These are phyloP conservation scores for Yamadazyma sp. DNA, from an alignment of 1,139 yeast genomes.

Conservation along the genomic window DNA sequence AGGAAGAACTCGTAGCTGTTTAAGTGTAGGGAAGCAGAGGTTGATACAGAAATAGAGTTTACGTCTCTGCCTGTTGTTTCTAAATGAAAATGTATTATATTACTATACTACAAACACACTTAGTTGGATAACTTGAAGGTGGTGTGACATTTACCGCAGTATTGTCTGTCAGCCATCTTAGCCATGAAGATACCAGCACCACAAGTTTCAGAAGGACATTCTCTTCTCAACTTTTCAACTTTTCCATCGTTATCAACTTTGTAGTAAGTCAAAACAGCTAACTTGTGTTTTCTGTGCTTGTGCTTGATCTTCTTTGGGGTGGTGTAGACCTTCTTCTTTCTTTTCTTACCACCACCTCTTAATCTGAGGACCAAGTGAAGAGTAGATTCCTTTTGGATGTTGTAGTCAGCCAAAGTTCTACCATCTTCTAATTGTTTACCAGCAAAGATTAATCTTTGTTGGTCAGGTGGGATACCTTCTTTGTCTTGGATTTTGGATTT, in stretches of 20 bases:
- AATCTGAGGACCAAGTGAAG: conserved; percentile 96
- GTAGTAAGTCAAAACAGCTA: conserved; percentile 99
- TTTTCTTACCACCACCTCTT: conserved; percentile 99
- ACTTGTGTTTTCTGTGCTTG: conserved; percentile 99
- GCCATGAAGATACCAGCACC: conserved; percentile 99
- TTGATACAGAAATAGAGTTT: too few relatives aligned
- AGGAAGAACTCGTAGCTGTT: too few relatives aligned
- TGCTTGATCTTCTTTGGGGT: conserved; percentile 99
- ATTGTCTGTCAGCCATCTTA: conserved; percentile 97
- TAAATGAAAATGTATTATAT: not conserved
- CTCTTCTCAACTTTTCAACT: conserved; percentile 98
- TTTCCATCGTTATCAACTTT: conserved; percentile 98
- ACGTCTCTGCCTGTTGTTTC: too few relatives aligned
- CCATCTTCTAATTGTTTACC: conserved; percentile 99
- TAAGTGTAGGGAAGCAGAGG: too few relatives aligned
- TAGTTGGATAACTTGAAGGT: conserved; percentile 67
- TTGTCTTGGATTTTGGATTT: conserved; percentile 99
- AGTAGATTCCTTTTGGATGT: conserved; percentile 99
- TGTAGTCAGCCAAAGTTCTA: conserved; percentile 98
- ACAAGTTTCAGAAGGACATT: conserved; percentile 90
- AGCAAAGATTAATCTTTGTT: conserved; percentile 99
- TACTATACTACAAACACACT: conserved; percentile 8
- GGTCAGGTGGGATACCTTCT: conserved; percentile 99
- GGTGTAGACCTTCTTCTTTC: conserved; percentile 99
- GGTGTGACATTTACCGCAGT: conserved; percentile 99